These are phyloP conservation scores for Bromus sterilis DNA, from an alignment of 176 grass and related monocot species.

Conservation along the genomic window DNA sequence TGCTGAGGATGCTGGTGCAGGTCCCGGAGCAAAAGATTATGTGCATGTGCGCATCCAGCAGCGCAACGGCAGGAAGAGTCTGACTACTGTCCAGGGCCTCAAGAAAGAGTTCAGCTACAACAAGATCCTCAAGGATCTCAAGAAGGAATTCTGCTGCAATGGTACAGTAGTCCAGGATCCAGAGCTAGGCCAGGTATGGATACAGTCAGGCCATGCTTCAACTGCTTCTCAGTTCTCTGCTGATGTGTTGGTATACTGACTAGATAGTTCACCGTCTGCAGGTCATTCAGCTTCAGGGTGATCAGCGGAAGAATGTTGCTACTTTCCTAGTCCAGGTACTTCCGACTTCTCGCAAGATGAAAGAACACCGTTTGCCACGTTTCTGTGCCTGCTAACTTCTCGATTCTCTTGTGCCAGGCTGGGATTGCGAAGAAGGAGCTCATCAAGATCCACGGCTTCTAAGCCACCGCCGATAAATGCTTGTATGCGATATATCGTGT, in stretches of 20 bases:
- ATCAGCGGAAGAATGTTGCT: slow-evolving; percentile 76
- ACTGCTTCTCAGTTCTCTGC: background rate
- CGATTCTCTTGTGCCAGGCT: slow-evolving; percentile 21
- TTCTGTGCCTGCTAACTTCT: background rate
- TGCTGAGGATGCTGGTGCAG: slow-evolving; percentile 65
- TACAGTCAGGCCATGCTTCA: background rate
- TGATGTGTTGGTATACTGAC: background rate
- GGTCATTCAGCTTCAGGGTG: slow-evolving; percentile 78
- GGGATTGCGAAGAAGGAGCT: slow-evolving; percentile 70
- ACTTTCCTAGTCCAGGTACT: slow-evolving; percentile 68
- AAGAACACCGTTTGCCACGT: background rate
- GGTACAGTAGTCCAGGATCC: slow-evolving; percentile 71
- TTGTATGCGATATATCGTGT: background rate
- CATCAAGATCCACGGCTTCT: slow-evolving; percentile 85
- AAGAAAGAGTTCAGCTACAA: slow-evolving; percentile 75
- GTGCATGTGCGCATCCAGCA: slow-evolving; percentile 85
- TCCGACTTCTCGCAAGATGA: background rate
- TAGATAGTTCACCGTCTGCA: background rate
- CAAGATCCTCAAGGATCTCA: slow-evolving; percentile 86
- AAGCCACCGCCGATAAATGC: slow-evolving; percentile 5
- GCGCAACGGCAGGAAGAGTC: slow-evolving; percentile 77
- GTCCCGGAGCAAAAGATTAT: slow-evolving; percentile 64
- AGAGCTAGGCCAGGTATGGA: slow-evolving; percentile 58
- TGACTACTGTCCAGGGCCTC: slow-evolving; percentile 69
- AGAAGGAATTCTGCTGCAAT: slow-evolving; percentile 85